Conservation (phyloP, 306 rosid species). For the Crotalaria pallida region DNA sequence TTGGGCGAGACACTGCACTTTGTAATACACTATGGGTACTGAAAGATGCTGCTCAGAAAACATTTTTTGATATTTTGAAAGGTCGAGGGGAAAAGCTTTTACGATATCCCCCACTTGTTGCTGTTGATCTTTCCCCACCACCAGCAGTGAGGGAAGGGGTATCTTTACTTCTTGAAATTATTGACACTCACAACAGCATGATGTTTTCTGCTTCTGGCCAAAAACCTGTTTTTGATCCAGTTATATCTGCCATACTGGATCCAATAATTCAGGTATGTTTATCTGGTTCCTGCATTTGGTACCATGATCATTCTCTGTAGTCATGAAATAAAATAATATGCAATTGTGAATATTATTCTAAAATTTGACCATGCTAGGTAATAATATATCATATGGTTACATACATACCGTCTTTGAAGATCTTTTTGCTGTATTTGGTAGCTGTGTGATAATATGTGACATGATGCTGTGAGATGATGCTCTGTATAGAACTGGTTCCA, state of each 20-base stretch:
- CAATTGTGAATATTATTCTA: not conserved
- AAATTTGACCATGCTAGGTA: not conserved
- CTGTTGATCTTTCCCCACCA: conserved; percentile 94
- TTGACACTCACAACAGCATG: conserved; percentile 73
- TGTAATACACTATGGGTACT: conserved; percentile 79
- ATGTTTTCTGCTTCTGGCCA: conserved; percentile 81
- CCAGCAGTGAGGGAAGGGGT: conserved; percentile 97
- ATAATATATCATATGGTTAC: not conserved
- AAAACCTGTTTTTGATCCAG: conserved; percentile 78
- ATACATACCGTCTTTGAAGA: not conserved
- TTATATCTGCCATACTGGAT: conserved; percentile 82
- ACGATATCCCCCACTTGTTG: conserved; percentile 90
- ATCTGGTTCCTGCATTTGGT: conserved; percentile 10
- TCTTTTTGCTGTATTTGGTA: not conserved
- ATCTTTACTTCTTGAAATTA: conserved; percentile 84
- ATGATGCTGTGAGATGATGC: not conserved
- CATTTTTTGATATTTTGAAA: conserved; percentile 87
- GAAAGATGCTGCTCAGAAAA: conserved; percentile 90
- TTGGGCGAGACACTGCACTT: conserved; percentile 86
- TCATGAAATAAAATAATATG: conserved; percentile 3
- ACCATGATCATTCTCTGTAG: not conserved
- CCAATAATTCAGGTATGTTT: conserved; percentile 82
- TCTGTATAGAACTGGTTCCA: not conserved
- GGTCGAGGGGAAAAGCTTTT: conserved; percentile 87
- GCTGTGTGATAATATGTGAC: not conserved